These are phyloP conservation scores for Petrea volubilis DNA, from an alignment of 257 asterid genomes.

Conservation along the genomic window DNA sequence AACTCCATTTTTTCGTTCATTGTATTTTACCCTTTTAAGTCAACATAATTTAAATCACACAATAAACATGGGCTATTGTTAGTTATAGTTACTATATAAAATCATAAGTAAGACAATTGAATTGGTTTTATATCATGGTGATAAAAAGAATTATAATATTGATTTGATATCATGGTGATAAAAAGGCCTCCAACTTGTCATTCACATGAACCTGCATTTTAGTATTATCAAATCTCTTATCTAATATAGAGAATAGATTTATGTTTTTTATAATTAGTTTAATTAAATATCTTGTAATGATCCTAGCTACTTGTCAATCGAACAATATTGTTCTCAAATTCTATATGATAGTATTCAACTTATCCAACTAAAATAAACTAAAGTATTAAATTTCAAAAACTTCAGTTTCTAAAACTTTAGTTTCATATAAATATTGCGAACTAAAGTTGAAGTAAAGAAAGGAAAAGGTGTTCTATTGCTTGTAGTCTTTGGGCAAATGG, in stretches of 20 bases:
- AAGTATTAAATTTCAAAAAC: too few species aligned
- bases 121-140: neutral
- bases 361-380: too few species aligned
- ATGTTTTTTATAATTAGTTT: too few species aligned
- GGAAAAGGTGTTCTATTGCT: too few species aligned
- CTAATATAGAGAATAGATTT: too few species aligned
- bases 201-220: too few species aligned
- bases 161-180: slow-evolving; percentile 32
- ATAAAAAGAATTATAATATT: neutral
- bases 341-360: too few species aligned
- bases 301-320: neutral
- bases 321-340: neutral
- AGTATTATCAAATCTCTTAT: too few species aligned
- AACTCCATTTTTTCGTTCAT: slow-evolving; percentile 25
- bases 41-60: slow-evolving; percentile 4
- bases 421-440: neutral
- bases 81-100: neutral
- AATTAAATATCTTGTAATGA: too few species aligned
- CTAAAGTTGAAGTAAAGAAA: neutral
- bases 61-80: slow-evolving; percentile 23
- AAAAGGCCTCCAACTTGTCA: too few species aligned
- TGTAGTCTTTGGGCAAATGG: too few species aligned
- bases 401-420: neutral
- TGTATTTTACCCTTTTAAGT: slow-evolving; percentile 24
- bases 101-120: neutral